These are phyloP conservation scores for Myriosclerotinia duriaeana DNA, from an alignment of 2,329 filamentous ascomycete genomes.

Conservation along the genomic window DNA sequence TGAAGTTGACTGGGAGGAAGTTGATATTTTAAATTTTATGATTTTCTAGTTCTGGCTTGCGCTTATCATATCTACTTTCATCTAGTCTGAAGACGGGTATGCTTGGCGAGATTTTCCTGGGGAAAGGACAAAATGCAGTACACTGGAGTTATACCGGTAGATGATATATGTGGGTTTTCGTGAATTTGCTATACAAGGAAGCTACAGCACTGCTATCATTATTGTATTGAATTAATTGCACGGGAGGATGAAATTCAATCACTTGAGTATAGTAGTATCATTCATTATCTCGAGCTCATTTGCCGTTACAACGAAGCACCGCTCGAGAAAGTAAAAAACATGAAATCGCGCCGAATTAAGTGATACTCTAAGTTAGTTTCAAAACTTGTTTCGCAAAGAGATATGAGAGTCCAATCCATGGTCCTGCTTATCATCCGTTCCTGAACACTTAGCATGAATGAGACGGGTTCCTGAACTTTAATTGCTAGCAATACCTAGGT, in stretches of 20 bases:
- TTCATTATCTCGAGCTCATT: background rate
- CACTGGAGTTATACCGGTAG: background rate
- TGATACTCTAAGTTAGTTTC: background rate
- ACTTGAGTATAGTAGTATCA: too few relatives aligned
- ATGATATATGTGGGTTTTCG: background rate
- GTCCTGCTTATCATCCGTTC: background rate
- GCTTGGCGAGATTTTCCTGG: constrained; percentile 5
- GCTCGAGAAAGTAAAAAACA: background rate
- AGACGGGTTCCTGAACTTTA: background rate
- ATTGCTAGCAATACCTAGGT: background rate
- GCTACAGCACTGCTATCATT: background rate
- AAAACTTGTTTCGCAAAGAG: background rate
- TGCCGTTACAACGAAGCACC: background rate
- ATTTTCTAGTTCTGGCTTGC: background rate
- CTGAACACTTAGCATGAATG: background rate
- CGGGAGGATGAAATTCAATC: too few relatives aligned
- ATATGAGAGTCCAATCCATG: background rate
- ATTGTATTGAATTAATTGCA: background rate
- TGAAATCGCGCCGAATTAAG: background rate
- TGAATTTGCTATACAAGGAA: background rate
- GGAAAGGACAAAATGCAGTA: background rate
- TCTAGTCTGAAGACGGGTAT: background rate
- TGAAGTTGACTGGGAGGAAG: background rate
- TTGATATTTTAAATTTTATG: background rate
- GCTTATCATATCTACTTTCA: background rate